Evolutionary conservation across 2,329 filamentous ascomycete genomes (phyloP).

Genomic region (Septoria petroselini): DNA sequence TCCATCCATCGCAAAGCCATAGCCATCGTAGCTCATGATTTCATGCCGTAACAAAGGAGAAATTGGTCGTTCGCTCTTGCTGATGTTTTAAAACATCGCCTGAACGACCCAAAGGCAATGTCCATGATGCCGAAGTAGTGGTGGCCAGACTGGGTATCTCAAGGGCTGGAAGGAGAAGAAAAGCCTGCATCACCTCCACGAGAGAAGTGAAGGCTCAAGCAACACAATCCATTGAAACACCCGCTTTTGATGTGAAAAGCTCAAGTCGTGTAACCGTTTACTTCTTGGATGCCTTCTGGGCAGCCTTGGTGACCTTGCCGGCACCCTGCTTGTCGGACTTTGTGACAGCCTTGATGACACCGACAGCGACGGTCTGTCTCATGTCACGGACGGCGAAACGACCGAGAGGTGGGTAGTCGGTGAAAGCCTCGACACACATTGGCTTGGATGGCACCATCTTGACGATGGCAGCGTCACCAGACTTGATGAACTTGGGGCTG

Average conservation of each 20-base stretch:
- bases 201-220: slow-evolving; percentile 19
- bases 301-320: slow-evolving; percentile 53
- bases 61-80: slow-evolving; percentile 26
- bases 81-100: slow-evolving; percentile 24
- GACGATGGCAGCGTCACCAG: slow-evolving; percentile 99
- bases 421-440: slow-evolving; percentile 99
- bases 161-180: slow-evolving; percentile 20
- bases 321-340: slow-evolving; percentile 33
- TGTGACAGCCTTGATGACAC: slow-evolving; percentile 29
- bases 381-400: slow-evolving; percentile 99
- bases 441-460: slow-evolving; percentile 99
- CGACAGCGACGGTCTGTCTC: slow-evolving; percentile 65
- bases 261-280: slow-evolving; percentile 30
- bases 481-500: slow-evolving; percentile 99
- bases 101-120: slow-evolving; percentile 28
- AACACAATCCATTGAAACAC: slow-evolving; percentile 26
- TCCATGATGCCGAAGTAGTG: slow-evolving; percentile 22
- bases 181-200: slow-evolving; percentile 18
- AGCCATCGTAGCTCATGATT: slow-evolving; percentile 34
- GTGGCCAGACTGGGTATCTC: slow-evolving; percentile 23
- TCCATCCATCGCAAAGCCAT: slow-evolving; percentile 28
- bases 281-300: slow-evolving; percentile 41
- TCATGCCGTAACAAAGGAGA: slow-evolving; percentile 36
- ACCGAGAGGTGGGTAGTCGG: slow-evolving; percentile 97
- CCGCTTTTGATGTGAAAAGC: slow-evolving; percentile 24